phyloP scores from a whole-genome alignment of 306 rosid species.

The Pterocarpus macrocarpus region DNA sequence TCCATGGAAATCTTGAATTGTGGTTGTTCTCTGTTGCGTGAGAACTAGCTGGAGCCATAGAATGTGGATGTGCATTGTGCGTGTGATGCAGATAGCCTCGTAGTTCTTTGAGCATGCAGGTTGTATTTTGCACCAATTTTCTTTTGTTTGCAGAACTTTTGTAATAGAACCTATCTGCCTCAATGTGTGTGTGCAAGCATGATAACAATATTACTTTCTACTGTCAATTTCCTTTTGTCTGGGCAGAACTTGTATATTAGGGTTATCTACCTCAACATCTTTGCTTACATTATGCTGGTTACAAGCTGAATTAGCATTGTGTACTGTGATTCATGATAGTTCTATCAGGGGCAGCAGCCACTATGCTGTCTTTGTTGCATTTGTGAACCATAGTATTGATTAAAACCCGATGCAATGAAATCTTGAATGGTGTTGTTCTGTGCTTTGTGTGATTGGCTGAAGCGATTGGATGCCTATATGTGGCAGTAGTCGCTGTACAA shows the following conservation, averaged over 20 bases:
- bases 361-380: not conserved
- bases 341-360: not conserved
- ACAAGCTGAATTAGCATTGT: not conserved
- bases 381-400: not conserved
- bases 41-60: not conserved
- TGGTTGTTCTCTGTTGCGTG: not conserved
- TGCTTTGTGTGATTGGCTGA: not conserved
- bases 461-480: too few species aligned
- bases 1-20: not conserved
- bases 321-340: not conserved
- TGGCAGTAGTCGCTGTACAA: not conserved
- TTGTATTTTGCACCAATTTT: too few species aligned
- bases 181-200: too few species aligned
- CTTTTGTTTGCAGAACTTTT: too few species aligned
- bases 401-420: not conserved
- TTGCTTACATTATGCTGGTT: not conserved
- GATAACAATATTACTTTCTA: too few species aligned
- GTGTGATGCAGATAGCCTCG: too few species aligned
- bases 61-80: not conserved
- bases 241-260: not conserved
- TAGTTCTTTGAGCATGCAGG: too few species aligned
- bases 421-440: not conserved
- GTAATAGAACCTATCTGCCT: too few species aligned
- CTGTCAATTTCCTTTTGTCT: too few species aligned
- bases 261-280: not conserved